phyloP scores from a whole-genome alignment of 768 basidiomycete species.

The Podaxis sp. region DNA sequence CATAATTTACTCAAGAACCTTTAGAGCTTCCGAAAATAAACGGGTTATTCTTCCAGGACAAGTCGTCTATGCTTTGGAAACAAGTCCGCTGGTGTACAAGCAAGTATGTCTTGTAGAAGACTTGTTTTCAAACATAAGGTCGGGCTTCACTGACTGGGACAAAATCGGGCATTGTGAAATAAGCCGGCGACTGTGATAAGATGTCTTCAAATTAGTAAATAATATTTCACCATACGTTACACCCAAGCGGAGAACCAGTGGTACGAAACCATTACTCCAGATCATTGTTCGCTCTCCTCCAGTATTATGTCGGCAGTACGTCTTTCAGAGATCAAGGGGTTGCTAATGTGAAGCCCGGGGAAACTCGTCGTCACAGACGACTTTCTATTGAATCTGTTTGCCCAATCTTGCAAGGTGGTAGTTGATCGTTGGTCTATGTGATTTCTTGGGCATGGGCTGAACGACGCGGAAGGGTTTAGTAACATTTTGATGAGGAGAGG shows the following conservation, averaged over 20 bases:
- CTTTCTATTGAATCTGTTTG: conserved; percentile 65
- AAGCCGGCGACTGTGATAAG: not conserved
- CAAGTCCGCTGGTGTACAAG: too few species aligned
- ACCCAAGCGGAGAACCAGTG: not conserved
- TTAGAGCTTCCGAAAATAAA: too few species aligned
- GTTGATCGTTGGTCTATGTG: conserved; percentile 78
- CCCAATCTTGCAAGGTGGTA: conserved; percentile 83
- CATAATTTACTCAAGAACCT: too few species aligned
- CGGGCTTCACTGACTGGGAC: too few species aligned
- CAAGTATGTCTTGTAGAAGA: too few species aligned
- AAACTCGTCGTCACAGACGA: not conserved
- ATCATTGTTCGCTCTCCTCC: too few species aligned
- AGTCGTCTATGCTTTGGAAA: too few species aligned
- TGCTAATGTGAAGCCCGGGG: not conserved
- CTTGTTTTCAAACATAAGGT: too few species aligned
- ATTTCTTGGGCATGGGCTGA: conserved; percentile 68
- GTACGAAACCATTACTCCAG: not conserved
- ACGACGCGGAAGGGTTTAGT: not conserved
- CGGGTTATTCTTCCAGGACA: too few species aligned
- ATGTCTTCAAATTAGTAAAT: not conserved
- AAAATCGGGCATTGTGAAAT: not conserved
- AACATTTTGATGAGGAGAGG: not conserved
- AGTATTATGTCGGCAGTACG: not conserved
- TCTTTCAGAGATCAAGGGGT: not conserved
- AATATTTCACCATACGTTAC: not conserved